These are phyloP conservation scores for Salix udensis DNA, from an alignment of 345 rosid genomes.

Conservation along the genomic window DNA sequence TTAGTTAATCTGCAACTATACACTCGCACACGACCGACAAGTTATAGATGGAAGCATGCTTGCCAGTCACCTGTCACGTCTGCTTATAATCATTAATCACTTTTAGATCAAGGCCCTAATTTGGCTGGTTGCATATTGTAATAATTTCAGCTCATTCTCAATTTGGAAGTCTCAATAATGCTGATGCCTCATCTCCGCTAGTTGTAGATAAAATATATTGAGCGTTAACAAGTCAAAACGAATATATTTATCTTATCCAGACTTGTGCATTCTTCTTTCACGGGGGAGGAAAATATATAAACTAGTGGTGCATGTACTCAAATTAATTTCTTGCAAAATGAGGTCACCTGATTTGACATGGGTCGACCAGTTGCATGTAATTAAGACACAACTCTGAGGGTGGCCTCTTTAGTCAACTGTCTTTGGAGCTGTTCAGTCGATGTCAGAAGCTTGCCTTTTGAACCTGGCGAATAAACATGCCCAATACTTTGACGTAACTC, in stretches of 20 bases:
- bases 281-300: background rate
- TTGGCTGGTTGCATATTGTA: background rate
- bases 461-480: background rate
- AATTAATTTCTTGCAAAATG: background rate
- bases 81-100: background rate
- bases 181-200: slow-evolving; percentile 11
- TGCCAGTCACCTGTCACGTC: background rate
- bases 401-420: background rate
- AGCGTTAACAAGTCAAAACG: background rate
- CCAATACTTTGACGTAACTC: background rate
- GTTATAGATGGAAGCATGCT: slow-evolving; percentile 6
- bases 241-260: slow-evolving; percentile 1
- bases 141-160: slow-evolving; percentile 1
- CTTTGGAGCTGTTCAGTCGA: background rate
- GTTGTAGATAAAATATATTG: background rate
- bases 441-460: background rate
- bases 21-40: background rate
- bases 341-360: background rate
- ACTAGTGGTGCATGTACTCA: background rate
- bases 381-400: background rate
- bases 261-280: background rate
- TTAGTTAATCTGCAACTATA: background rate
- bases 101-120: background rate
- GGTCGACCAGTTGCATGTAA: background rate
- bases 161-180: slow-evolving; percentile 12